phyloP scores from a whole-genome alignment of 345 rosid species.

The Brassica incana region DNA sequence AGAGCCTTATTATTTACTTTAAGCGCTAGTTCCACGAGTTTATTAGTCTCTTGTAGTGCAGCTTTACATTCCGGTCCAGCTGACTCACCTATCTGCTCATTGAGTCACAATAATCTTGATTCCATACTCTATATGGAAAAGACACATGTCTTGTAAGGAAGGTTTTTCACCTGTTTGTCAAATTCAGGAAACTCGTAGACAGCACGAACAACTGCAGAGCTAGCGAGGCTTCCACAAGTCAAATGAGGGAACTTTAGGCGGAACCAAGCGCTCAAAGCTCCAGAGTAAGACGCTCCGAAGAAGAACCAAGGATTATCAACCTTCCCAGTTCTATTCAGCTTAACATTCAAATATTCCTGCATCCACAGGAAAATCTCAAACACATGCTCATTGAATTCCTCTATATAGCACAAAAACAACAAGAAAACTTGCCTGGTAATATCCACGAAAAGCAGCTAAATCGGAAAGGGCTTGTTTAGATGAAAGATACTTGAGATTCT shows the following conservation, averaged over 20 bases:
- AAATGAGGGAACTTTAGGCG: conserved; percentile 93
- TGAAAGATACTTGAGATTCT: conserved; percentile 84
- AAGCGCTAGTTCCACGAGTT: conserved; percentile 66
- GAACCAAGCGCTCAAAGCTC: conserved; percentile 98
- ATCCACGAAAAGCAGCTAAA: conserved; percentile 81
- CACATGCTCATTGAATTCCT: background rate
- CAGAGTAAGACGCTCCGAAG: conserved; percentile 81
- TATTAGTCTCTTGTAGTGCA: conserved; percentile 67
- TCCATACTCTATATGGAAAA: background rate
- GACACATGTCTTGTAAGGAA: background rate
- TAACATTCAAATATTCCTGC: conserved; percentile 65
- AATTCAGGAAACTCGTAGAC: conserved; percentile 71
- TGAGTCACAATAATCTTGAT: conserved; percentile 3
- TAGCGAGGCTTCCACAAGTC: conserved; percentile 96
- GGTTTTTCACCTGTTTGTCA: conserved; percentile 55
- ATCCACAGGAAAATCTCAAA: conserved; percentile 5
- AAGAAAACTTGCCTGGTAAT: conserved; percentile 65
- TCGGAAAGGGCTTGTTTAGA: conserved; percentile 87
- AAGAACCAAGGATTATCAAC: conserved; percentile 85
- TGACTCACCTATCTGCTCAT: conserved; percentile 72
- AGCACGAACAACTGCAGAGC: conserved; percentile 95
- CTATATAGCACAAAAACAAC: background rate
- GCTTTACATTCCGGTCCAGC: conserved; percentile 94
- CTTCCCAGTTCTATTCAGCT: conserved; percentile 49
- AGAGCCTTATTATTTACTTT: conserved; percentile 56